These are phyloP conservation scores for Xylaria sp. DNA, from an alignment of 2,329 filamentous ascomycete species.

Conservation along the genomic window DNA sequence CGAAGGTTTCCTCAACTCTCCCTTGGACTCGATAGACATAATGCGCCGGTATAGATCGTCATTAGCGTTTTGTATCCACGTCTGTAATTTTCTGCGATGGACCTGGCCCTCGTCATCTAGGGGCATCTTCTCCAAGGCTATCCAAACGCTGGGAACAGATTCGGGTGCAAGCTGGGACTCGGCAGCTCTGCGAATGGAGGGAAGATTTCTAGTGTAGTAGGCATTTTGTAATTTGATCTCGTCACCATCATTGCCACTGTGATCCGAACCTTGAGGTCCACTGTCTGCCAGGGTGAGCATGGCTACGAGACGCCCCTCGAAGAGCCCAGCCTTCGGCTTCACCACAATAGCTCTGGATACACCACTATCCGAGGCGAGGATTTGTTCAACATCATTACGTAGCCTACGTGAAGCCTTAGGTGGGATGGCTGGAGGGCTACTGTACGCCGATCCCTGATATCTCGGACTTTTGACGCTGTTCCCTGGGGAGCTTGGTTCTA, in stretches of 20 bases:
- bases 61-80: conserved; percentile 65
- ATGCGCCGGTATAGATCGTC: conserved; percentile 58
- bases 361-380: conserved; percentile 53
- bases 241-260: conserved; percentile 39
- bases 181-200: conserved; percentile 52
- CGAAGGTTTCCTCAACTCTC: conserved; percentile 49
- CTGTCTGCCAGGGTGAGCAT: conserved; percentile 55
- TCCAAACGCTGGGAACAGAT: conserved; percentile 58
- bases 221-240: conserved; percentile 54
- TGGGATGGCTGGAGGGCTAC: conserved; percentile 40
- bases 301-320: conserved; percentile 61
- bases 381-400: conserved; percentile 51
- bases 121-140: conserved; percentile 59
- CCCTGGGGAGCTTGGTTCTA: conserved; percentile 39
- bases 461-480: conserved; percentile 28
- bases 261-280: conserved; percentile 40
- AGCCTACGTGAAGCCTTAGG: conserved; percentile 42
- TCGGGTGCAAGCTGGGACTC: conserved; percentile 51
- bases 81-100: conserved; percentile 59
- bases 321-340: conserved; percentile 59
- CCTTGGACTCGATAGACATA: conserved; percentile 54
- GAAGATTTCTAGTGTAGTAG: conserved; percentile 55
- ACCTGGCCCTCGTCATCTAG: conserved; percentile 52
- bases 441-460: conserved; percentile 25
- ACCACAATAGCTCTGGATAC: conserved; percentile 57